phyloP scores from a whole-genome alignment of 1,284 basidiomycete genomes.

The Leccinum fuscescens region DNA sequence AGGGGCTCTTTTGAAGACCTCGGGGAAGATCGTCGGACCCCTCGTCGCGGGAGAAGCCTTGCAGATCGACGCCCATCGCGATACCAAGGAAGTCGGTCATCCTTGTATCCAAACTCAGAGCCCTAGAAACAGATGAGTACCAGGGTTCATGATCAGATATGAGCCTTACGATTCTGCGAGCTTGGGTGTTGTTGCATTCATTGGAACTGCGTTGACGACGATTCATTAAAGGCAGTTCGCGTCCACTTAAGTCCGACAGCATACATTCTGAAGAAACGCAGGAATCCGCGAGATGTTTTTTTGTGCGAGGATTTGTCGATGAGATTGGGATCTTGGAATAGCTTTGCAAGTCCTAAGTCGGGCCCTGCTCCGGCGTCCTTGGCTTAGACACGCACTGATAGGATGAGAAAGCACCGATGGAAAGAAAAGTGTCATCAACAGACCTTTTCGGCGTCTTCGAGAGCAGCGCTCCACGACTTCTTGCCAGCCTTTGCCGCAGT shows the following conservation, averaged over 20 bases:
- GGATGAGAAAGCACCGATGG: slow-evolving; percentile 4
- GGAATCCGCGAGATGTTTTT: slow-evolving; percentile 35
- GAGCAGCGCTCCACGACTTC: slow-evolving; percentile 74
- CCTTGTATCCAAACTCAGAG: slow-evolving; percentile 72
- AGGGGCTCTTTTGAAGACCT: slow-evolving; percentile 42
- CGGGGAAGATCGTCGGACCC: slow-evolving; percentile 81
- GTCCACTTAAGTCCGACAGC: background rate
- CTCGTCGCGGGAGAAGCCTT: slow-evolving; percentile 83
- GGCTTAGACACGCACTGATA: slow-evolving; percentile 51
- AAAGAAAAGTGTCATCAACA: slow-evolving; percentile 21
- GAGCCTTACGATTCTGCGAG: slow-evolving; percentile 51
- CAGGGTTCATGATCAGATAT: background rate
- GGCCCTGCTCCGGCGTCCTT: slow-evolving; percentile 43
- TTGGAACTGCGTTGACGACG: slow-evolving; percentile 44
- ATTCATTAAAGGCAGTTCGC: background rate
- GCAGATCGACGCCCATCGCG: slow-evolving; percentile 92
- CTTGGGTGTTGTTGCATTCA: slow-evolving; percentile 62
- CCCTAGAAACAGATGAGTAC: slow-evolving; percentile 40
- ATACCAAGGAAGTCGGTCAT: slow-evolving; percentile 94
- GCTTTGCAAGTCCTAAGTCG: slow-evolving; percentile 63
- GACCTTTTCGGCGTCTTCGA: slow-evolving; percentile 90
- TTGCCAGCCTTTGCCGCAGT: slow-evolving; percentile 88
- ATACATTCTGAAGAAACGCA: slow-evolving; percentile 69
- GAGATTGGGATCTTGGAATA: slow-evolving; percentile 86
- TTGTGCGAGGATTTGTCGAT: slow-evolving; percentile 31